Base-by-base conservation (phyloP, 179 eudicot species). In the Corrigiola litoralis region DNA sequence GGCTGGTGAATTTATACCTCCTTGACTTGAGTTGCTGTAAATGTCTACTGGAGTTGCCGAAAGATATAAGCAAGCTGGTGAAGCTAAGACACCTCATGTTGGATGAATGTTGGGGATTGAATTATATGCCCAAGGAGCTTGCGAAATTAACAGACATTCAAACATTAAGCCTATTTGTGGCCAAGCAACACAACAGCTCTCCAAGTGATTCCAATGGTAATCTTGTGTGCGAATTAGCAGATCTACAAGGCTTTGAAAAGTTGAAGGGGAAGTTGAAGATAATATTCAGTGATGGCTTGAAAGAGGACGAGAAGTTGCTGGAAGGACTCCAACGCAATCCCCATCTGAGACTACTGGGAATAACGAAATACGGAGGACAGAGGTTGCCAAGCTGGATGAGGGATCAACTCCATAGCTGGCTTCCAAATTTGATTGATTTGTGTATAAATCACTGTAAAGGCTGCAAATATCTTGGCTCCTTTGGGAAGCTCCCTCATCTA, bases 331-430 rank as follows among this genome's bases (percentile, higher is more conserved):
- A 25, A 17, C 71, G 64, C 6, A n/a, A 47, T 34, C 16, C 38
- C 23, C 33, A 67, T 58, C 47, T 67, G 7, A 25, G 18, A 24
- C 0, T 3, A 0, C 52, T 57, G 31, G 3, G 0, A 2, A 32
- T 67, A 12, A 0, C 0, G 0, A 6, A 24, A 1, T 58, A 67
- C 31, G 42, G 13, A 6, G 57, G 56, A 2, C n/a, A 33, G 46
- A 67, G 56, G 17, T 57, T 67, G 31, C 71, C 71, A 33, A 16
- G 46, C 16, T 67, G 71, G 71, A 33, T 65, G 47, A 65, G 16
- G 3, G 27, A 65, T 23, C 33, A 53, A 1, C 12, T 65, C 12
- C 38, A 25, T 17, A 1, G 10, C 1, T 13, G 31, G 29, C 36
- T 64, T 23, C 68, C 34, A 21, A 50, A 64, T 49, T 31, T 64